Base-by-base conservation (phyloP, 1,139 yeast species). In the Meyerozyma smithsonii region DNA sequence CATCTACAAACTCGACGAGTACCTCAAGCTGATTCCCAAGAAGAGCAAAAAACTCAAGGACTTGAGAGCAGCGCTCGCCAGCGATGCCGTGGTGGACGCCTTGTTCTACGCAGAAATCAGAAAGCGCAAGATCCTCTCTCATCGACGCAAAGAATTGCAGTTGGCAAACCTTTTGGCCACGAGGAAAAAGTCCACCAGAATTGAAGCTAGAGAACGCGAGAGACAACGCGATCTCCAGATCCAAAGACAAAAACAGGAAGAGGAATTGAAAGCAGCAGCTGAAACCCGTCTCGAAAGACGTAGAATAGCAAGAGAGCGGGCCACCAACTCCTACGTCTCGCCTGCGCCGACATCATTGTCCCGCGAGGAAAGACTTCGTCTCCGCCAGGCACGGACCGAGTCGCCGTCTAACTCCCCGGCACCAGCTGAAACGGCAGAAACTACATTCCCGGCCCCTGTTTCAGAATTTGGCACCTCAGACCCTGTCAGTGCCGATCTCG, bases 131-230 rank as follows among this genome's bases (percentile, higher is more conserved):
- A 59, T 61, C 40, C 56, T 75, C 30, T 54, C 65, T 28, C 66
- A 66, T 45, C 64, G 75, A 49, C 61, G 63, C 46, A 73, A 68
- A 48, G 81, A 74, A 45, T 63, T 66, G 36, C 78, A 72, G 49
- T 56, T 75, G 58, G 64, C 66, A 23, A 70, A 67, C 35, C 56
- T 76, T 39, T 62, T 76, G 46, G 73, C 74, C 10, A 69, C 78
- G 11, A 58, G 79, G 45, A 74, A 73, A 49, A 62, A 75, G 44
- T 71, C 77, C 4, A 66, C 75, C 6, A 59, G 79, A 39, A 56
- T 64, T 30, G 75, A 71, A 50, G 74, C 77, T n/a, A 73, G 67
- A 49, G 79, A 73, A 46, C 56, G 54, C 52, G 64, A 69, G 38
- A 61, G 58, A 37, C 63, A 58, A 36, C 70, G 68, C 39, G 77